Percentiles rank a stretch among this genome's conserved stretches.
Evolutionary conservation across 2,329 filamentous ascomycete species (phyloP).

Genomic region (Venturia asperata): DNA sequence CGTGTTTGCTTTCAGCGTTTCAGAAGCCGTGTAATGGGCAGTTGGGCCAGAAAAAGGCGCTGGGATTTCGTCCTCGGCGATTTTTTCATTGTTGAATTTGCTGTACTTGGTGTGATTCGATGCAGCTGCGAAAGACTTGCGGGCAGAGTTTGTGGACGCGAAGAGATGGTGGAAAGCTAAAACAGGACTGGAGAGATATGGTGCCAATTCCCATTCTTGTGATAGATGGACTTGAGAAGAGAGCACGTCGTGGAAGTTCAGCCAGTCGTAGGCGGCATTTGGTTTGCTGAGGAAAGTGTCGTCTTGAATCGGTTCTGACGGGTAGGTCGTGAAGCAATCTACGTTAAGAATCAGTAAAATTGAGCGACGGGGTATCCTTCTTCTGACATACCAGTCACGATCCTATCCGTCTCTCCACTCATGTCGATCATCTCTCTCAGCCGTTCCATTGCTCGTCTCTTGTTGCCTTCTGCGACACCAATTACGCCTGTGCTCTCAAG

Average conservation of each 20-base stretch:
- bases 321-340: conserved; percentile 81
- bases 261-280: conserved; percentile 81
- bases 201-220: conserved; percentile 86
- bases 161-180: conserved; percentile 91
- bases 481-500: conserved; percentile 43
- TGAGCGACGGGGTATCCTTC: background rate
- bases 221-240: conserved; percentile 70
- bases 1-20: conserved; percentile 72
- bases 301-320: conserved; percentile 83
- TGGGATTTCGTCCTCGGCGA: conserved; percentile 22
- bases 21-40: conserved; percentile 74
- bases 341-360: background rate
- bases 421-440: conserved; percentile 71
- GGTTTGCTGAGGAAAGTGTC: conserved; percentile 88
- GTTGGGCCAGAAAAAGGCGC: conserved; percentile 70
- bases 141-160: conserved; percentile 49
- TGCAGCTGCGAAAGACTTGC: conserved; percentile 24
- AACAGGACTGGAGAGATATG: conserved; percentile 79
- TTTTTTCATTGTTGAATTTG: conserved; percentile 35
- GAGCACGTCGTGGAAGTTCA: conserved; percentile 83
- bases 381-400: conserved; percentile 50
- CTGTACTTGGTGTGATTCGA: conserved; percentile 23
- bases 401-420: conserved; percentile 68
- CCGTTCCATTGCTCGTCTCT: conserved; percentile 64
- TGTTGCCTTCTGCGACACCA: conserved; percentile 65